Evolutionary conservation across 352 stramenopile genomes (phyloP), one percentile per base, ranked within the genome.

Genomic region (Pythium periplocum): DNA sequence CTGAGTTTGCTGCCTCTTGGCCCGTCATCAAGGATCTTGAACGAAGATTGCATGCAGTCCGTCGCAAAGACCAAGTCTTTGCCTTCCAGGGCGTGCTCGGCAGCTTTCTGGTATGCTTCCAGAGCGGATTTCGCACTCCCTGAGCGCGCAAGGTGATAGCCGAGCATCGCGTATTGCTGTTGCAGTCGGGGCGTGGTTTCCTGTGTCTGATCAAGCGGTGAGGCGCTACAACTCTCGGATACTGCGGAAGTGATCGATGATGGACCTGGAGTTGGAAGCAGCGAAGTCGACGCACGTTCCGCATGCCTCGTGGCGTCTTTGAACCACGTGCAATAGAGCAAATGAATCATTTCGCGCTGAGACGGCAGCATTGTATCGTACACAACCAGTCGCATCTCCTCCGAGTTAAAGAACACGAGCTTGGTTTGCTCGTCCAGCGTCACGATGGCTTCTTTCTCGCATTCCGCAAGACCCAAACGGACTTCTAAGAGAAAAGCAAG

Each of bases 1-100:
- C 65, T 69, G 4, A 89, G 49, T 33, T 84, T 76, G 43, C 65
- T 64, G 1, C 58, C 48, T 6, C 68, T 63, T 6, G 69, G 61
- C 10, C 70, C 62, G 3, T 80, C 68, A 17, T 79, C 78, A 17
- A 91, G 40, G 40, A 86, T 82, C 39, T 83, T 82, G 61, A 68
- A 83, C 30, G 80, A 80, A n/a, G 76, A 83, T 46, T 83, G 78
- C 68, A 91, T 81, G 61, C 80, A 91, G 38, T 85, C 78, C 31
- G 80, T 73, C 2, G 75, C 80, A 48, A 89, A 91, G 1, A 72
- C 70, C 11, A 87, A 54, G 49, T 87, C 80, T 43, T 72, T 73
- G 30, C 62, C 68, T 2, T 82, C 73, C 11, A 87, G 70, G 3
- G 74, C 78, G 6, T 78, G 62, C 39, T 89, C 80, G 0, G 71